Conservation (phyloP, 805 yeast genomes). For the Starmerella riodocensis region DNA sequence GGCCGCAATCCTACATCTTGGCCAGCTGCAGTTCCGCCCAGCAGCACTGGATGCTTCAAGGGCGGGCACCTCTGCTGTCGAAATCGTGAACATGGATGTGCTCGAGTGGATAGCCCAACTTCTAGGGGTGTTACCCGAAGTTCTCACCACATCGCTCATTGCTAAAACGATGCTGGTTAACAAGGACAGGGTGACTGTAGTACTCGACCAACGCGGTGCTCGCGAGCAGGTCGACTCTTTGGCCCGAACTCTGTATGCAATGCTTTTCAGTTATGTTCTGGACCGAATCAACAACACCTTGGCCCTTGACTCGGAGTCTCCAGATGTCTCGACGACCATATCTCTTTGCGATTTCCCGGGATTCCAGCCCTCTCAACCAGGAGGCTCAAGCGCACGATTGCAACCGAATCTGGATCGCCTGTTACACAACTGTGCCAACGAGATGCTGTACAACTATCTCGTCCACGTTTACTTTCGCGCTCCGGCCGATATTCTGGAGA, state of each 20-base stretch:
- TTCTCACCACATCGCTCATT: constrained; percentile 28
- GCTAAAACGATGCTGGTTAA: constrained; percentile 30
- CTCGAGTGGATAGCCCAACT: constrained; percentile 29
- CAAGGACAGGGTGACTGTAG: constrained; percentile 32
- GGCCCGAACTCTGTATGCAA: constrained; percentile 31
- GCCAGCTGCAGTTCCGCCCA: constrained; percentile 30
- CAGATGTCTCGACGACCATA: constrained; percentile 26
- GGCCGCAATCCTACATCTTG: constrained; percentile 34
- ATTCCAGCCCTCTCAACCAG: constrained; percentile 25
- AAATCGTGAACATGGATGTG: constrained; percentile 27
- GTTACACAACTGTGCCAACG: constrained; percentile 33
- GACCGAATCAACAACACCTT: constrained; percentile 29
- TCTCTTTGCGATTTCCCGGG: constrained; percentile 33
- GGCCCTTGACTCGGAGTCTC: constrained; percentile 21
- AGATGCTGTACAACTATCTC: constrained; percentile 30
- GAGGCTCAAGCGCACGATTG: background rate
- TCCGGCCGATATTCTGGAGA: constrained; percentile 29
- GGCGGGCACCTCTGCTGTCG: constrained; percentile 28
- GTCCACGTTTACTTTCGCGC: constrained; percentile 29
- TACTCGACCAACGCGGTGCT: constrained; percentile 32
- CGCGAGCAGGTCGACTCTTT: constrained; percentile 32
- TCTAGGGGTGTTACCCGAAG: constrained; percentile 30
- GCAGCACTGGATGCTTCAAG: constrained; percentile 27
- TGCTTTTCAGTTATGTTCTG: constrained; percentile 30
- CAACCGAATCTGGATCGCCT: constrained; percentile 30